These are phyloP conservation scores for Rhodofomes roseus DNA, from an alignment of 1,284 basidiomycete genomes.

Conservation along the genomic window DNA sequence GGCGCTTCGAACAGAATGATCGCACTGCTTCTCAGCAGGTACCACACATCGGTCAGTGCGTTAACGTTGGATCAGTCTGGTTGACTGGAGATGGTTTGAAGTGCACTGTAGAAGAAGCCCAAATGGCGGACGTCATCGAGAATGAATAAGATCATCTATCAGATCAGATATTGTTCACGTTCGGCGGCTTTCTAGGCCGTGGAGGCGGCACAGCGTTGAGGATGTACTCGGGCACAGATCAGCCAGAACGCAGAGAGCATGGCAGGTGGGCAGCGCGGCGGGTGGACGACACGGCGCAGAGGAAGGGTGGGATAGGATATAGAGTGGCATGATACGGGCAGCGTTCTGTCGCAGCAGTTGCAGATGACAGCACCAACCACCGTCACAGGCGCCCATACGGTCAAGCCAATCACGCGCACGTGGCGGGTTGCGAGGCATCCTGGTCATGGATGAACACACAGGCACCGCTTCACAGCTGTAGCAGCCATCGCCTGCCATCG, in stretches of 20 bases:
- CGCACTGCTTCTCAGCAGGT: background rate
- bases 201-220: slow-evolving; percentile 1
- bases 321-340: background rate
- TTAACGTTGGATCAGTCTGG: background rate
- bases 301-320: background rate
- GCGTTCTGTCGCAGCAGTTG: background rate
- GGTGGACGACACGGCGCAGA: too few relatives aligned
- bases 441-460: slow-evolving; percentile 25
- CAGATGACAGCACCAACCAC: background rate
- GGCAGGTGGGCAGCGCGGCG: background rate
- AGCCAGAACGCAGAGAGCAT: background rate
- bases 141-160: slow-evolving; percentile 5
- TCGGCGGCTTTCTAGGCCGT: background rate
- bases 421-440: slow-evolving; percentile 8
- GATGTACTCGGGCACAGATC: background rate
- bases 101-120: background rate
- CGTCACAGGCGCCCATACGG: slow-evolving; percentile 27
- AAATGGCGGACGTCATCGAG: slow-evolving; percentile 3
- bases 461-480: slow-evolving; percentile 21
- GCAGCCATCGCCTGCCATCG: slow-evolving; percentile 10
- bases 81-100: background rate
- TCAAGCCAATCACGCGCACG: slow-evolving; percentile 15
- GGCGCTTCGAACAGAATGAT: background rate
- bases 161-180: slow-evolving; percentile 4
- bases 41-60: too few relatives aligned